Conservation (phyloP, 176 grass and related monocot species). For the Microstegium vimineum region DNA sequence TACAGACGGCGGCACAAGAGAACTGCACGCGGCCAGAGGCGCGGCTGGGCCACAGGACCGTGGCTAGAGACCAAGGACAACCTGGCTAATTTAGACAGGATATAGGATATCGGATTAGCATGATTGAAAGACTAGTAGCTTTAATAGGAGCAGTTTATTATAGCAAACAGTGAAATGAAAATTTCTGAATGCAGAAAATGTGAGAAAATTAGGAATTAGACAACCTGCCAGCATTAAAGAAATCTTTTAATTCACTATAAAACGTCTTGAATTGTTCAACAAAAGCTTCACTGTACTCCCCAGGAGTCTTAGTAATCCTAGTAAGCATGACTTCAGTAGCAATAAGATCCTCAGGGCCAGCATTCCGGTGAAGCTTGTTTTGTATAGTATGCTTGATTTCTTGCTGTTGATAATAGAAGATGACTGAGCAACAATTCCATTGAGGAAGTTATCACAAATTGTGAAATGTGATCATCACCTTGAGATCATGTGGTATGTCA, state of each 20-base stretch:
- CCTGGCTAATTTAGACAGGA: not conserved
- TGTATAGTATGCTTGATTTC: constrained; percentile 99
- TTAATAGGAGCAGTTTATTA: constrained; percentile 4
- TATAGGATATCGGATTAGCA: not conserved
- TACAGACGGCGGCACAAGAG: not conserved
- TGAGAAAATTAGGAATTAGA: constrained; percentile 12
- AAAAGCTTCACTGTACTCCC: constrained; percentile 75
- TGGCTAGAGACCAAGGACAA: not conserved
- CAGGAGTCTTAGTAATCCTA: constrained; percentile 72
- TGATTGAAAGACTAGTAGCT: not conserved
- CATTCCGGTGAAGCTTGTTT: constrained; percentile 97
- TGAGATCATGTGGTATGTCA: constrained; percentile 94
- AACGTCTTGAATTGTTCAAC: constrained; percentile 95
- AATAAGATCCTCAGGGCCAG: constrained; percentile 96
- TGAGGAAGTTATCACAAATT: not conserved
- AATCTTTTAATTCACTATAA: constrained; percentile 81
- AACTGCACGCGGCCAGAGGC: not conserved
- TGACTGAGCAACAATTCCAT: constrained; percentile 19
- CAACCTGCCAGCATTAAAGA: constrained; percentile 97
- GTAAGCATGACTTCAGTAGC: constrained; percentile 93
- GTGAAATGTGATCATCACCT: constrained; percentile 47
- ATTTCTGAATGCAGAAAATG: not conserved
- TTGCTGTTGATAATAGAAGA: constrained; percentile 62
- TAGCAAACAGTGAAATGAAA: constrained; percentile 6
- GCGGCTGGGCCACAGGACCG: not conserved